Evolutionary conservation across 768 basidiomycete genomes (phyloP).

Genomic region (Melanogaster broomeanus): DNA sequence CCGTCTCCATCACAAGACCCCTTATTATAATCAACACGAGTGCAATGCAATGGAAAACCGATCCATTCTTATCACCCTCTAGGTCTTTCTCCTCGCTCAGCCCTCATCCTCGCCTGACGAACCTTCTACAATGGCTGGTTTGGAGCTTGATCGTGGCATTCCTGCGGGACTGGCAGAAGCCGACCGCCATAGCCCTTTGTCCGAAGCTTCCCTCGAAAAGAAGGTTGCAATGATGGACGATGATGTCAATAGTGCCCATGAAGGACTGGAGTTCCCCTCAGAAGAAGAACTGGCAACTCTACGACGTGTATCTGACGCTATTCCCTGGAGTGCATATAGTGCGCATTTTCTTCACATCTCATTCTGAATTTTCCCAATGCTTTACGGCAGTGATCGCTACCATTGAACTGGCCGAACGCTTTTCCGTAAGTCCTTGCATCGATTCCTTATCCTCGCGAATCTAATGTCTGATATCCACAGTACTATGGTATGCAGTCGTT

Average conservation of each 20-base stretch:
- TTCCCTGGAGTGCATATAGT: slow-evolving; percentile 59
- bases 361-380: background rate
- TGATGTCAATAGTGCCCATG: slow-evolving; percentile 42
- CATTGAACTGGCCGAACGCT: slow-evolving; percentile 72
- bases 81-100: background rate
- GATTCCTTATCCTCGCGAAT: background rate
- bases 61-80: background rate
- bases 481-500: slow-evolving; percentile 45
- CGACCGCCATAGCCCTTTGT: slow-evolving; percentile 6
- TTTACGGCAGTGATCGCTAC: slow-evolving; percentile 55
- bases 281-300: slow-evolving; percentile 60
- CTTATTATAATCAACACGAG: no score
- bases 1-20: no score
- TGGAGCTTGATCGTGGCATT: slow-evolving; percentile 8
- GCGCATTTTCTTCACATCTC: background rate
- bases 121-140: background rate
- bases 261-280: slow-evolving; percentile 63
- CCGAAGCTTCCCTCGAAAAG: slow-evolving; percentile 18
- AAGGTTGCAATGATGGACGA: slow-evolving; percentile 21
- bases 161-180: slow-evolving; percentile 14
- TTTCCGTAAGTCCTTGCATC: slow-evolving; percentile 49
- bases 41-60: background rate
- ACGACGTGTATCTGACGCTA: slow-evolving; percentile 57
- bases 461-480: slow-evolving; percentile 17
- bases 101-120: background rate